A percentile compares a stretch with the other conserved stretches of the same genome.
Evolutionary conservation across 2,329 filamentous ascomycete species (phyloP).

Genomic region (Onygena corvina): DNA sequence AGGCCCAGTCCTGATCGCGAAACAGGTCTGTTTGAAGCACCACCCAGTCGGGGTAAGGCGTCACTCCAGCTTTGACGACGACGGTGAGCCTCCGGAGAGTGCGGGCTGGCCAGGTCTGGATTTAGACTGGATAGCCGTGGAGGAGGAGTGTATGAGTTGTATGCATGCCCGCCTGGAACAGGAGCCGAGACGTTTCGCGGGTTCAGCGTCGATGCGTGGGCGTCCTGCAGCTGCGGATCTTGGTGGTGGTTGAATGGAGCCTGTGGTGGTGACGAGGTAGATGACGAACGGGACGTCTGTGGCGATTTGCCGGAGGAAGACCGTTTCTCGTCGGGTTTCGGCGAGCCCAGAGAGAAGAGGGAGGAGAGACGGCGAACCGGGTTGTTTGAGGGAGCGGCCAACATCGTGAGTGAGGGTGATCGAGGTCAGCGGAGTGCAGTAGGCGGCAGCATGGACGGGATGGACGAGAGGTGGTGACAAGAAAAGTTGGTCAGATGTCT

Average conservation of each 20-base stretch:
- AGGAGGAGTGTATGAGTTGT: constrained; percentile 28
- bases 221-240: constrained; percentile 9
- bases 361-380: constrained; percentile 36
- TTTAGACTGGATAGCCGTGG: constrained; percentile 31
- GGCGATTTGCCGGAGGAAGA: constrained; percentile 6
- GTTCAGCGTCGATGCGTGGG: not conserved
- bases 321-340: constrained; percentile 21
- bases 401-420: constrained; percentile 8
- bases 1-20: constrained; percentile 24
- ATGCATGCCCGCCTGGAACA: constrained; percentile 13
- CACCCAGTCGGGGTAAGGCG: constrained; percentile 25
- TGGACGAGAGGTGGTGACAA: not conserved
- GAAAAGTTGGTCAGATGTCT: too few relatives aligned
- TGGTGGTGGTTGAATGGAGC: not conserved
- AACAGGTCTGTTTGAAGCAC: constrained; percentile 25
- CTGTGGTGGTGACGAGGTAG: constrained; percentile 16
- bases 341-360: constrained; percentile 32
- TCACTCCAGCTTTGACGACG: constrained; percentile 27
- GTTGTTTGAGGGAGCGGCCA: constrained; percentile 32
- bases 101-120: constrained; percentile 20
- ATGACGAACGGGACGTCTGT: constrained; percentile 23
- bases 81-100: not conserved
- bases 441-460: not conserved
- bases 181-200: constrained; percentile 16
- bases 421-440: not conserved